Evolutionary conservation across 2,329 filamentous ascomycete species (phyloP).

Genomic region (Lachnellula occidentalis): DNA sequence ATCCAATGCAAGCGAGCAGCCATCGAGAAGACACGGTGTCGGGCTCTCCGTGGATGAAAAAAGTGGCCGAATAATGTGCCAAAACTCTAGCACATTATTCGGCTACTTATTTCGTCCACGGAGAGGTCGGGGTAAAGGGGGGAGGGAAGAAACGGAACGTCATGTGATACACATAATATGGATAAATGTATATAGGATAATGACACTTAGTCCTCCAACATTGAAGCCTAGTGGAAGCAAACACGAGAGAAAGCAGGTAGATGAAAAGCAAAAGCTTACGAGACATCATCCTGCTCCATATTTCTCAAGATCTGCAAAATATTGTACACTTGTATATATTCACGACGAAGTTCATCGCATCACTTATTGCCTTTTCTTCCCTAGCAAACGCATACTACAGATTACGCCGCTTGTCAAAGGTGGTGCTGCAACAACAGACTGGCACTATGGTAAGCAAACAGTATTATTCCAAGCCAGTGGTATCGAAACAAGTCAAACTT

Average conservation of each 20-base stretch:
- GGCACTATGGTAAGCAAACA: not conserved
- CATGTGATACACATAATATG: conserved; percentile 2
- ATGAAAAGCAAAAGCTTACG: not conserved
- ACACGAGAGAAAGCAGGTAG: not conserved
- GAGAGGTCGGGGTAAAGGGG: not conserved
- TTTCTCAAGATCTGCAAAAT: not conserved
- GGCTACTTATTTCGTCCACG: no score
- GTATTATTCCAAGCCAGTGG: not conserved
- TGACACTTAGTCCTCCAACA: not conserved
- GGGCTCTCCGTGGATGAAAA: no score
- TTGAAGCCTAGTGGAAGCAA: not conserved
- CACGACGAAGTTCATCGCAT: not conserved
- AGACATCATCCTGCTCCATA: not conserved
- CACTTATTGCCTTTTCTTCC: not conserved
- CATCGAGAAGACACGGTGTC: not conserved
- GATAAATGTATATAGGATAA: conserved; percentile 4
- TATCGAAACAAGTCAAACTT: not conserved
- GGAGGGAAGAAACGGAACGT: not conserved
- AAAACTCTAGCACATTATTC: no score
- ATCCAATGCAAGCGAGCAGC: not conserved
- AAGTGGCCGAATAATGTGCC: no score
- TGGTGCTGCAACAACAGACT: not conserved
- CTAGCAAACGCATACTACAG: not conserved
- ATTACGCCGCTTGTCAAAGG: not conserved
- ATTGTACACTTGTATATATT: not conserved